phyloP scores from a whole-genome alignment of 306 rosid genomes.

The Cucumis cinereus region DNA sequence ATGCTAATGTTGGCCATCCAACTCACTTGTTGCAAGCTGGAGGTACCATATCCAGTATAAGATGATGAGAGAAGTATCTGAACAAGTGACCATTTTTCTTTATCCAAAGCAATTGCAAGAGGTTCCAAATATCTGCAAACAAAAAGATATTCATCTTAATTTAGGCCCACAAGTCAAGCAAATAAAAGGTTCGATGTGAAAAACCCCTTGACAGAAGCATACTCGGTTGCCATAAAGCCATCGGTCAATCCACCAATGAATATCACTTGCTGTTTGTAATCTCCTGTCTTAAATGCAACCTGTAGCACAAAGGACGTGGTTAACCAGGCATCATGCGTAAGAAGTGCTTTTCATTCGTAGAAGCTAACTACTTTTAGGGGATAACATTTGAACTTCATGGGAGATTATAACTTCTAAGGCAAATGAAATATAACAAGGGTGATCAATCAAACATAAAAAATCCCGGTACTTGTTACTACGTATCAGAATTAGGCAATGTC shows the following conservation, averaged over 20 bases:
- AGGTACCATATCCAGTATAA: conserved; percentile 83
- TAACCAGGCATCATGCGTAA: not conserved
- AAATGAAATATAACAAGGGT: not conserved
- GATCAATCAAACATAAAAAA: not conserved
- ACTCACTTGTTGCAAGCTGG: conserved; percentile 88
- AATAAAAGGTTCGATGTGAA: not conserved
- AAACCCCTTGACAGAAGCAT: conserved; percentile 13
- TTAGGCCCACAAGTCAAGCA: not conserved
- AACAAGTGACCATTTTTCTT: conserved; percentile 93
- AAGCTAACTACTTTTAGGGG: not conserved
- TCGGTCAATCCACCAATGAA: conserved; percentile 92
- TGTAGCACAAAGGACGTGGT: conserved; percentile 19
- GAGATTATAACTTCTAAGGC: not conserved
- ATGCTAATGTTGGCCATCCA: not conserved
- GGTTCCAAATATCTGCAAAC: conserved; percentile 76
- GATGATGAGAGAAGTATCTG: conserved; percentile 93
- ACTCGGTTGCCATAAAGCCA: conserved; percentile 90
- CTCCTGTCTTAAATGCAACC: conserved; percentile 97
- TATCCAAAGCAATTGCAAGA: conserved; percentile 87
- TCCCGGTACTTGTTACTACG: not conserved
- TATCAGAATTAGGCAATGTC: not conserved
- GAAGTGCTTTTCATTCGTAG: not conserved
- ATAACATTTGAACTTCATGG: not conserved
- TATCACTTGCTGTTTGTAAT: conserved; percentile 74
- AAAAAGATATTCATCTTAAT: not conserved